Base-by-base conservation (phyloP, 2,329 filamentous ascomycete species). In the Botrytis cinerea region DNA sequence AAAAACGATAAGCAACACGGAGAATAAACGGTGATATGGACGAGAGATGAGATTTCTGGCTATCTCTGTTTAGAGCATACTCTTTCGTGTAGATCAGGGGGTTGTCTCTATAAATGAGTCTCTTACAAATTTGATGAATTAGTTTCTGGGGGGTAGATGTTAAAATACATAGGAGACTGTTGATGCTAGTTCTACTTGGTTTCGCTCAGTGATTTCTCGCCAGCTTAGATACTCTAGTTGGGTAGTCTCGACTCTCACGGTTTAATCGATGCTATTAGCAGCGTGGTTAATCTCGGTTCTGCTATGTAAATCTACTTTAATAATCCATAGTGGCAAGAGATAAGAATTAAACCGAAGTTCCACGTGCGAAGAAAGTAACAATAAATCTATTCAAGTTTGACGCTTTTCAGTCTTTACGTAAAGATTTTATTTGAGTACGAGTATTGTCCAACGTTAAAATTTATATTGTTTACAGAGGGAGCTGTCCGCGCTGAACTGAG, bases 401-500 rank as follows among this genome's bases (percentile, higher is more conserved):
- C n/a, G 0, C n/a, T n/a, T 25, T 51, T 43, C 40, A 51, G 25
- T 25, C 12, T n/a, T 25, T 7, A 28, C 10, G 16, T 28, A 10
- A n/a, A 5, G 10, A 1, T 1, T 16, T n/a, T 1, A 54, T 16
- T 0, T 7, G 12, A 54, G 10, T 16, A n/a, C 2, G 5, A n/a
- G 12, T 43, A 0, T 54, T 28, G 16, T 25, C 48, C 25, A 14
- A 54, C 0, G 12, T 14, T 6, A 2, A n/a, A 4, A 5, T n/a
- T n/a, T n/a, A 9, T 16, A 48, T 16, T 12, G 25, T 54, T 54
- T n/a, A 54, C 1, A n/a, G 25, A 54, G 25, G 25, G 5, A n/a
- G 22, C 25, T n/a, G 14, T 54, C 48, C 48, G 12, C 14, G 25
- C 25, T 14, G 6, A 28, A 54, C 2, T 6, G 1, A 61, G 16